These are phyloP conservation scores for Hericium erinaceus DNA, from an alignment of 768 basidiomycete genomes.

Conservation along the genomic window DNA sequence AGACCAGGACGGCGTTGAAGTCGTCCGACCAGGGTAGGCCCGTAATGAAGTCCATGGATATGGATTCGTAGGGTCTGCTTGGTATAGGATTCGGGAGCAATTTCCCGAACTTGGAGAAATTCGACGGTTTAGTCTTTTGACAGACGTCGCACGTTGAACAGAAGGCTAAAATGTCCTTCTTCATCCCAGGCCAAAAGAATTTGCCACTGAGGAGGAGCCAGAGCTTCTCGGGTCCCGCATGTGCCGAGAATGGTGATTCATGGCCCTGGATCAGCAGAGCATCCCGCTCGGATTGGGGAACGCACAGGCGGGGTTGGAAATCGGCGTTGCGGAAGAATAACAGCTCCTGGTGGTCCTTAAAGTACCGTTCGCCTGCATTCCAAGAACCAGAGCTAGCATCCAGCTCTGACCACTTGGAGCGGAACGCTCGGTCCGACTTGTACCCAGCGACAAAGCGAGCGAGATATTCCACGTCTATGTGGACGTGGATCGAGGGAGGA, in stretches of 20 bases:
- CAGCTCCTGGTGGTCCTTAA: slow-evolving; percentile 8
- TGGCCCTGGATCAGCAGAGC: slow-evolving; percentile 1
- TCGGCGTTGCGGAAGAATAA: slow-evolving; percentile 14
- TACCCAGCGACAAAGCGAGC: no score
- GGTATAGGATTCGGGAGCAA: slow-evolving; percentile 10
- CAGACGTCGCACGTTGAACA: slow-evolving; percentile 9
- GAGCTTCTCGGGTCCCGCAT: neutral
- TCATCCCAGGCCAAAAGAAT: slow-evolving; percentile 4
- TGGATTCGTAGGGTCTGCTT: slow-evolving; percentile 4
- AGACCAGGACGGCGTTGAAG: slow-evolving; percentile 10
- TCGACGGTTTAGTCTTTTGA: slow-evolving; percentile 7
- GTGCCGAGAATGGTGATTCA: slow-evolving; percentile 5
- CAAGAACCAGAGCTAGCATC: neutral
- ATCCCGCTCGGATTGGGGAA: slow-evolving; percentile 1
- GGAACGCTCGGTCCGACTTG: no score
- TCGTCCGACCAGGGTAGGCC: slow-evolving; percentile 6
- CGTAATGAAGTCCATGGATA: slow-evolving; percentile 8
- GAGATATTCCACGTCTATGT: no score
- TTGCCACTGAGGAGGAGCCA: neutral
- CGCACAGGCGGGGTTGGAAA: slow-evolving; percentile 11
- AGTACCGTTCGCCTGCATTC: slow-evolving; percentile 5
- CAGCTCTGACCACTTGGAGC: no score
- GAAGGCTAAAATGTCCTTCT: slow-evolving; percentile 1
- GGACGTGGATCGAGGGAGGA: no score
- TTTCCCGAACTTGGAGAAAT: slow-evolving; percentile 3